phyloP scores from a whole-genome alignment of 768 basidiomycete genomes.

The Naematelia encephala region DNA sequence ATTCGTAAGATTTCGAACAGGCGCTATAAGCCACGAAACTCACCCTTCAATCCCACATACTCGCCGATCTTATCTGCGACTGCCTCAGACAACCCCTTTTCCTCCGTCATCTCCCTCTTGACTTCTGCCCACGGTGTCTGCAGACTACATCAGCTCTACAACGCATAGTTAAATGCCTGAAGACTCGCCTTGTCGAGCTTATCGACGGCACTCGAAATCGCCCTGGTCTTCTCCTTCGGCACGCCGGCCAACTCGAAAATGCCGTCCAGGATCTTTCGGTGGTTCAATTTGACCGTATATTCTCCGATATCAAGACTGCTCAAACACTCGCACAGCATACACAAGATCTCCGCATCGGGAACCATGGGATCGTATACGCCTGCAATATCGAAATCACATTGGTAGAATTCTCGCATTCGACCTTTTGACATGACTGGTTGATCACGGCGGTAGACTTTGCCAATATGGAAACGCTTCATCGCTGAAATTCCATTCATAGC shows the following conservation, averaged over 20 bases:
- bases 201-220: slow-evolving; percentile 94
- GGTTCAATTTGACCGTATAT: slow-evolving; percentile 92
- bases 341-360: slow-evolving; percentile 87
- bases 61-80: slow-evolving; percentile 93
- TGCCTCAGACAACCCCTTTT: slow-evolving; percentile 77
- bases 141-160: background rate
- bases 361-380: slow-evolving; percentile 96
- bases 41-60: slow-evolving; percentile 93
- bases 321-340: slow-evolving; percentile 74
- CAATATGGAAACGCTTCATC: slow-evolving; percentile 91
- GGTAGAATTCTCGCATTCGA: slow-evolving; percentile 96
- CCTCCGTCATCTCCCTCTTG: slow-evolving; percentile 91
- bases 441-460: slow-evolving; percentile 97
- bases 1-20: slow-evolving; percentile 6
- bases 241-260: slow-evolving; percentile 97
- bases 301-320: slow-evolving; percentile 84
- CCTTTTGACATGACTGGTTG: slow-evolving; percentile 97
- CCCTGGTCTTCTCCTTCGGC: slow-evolving; percentile 77
- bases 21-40: too few relatives aligned
- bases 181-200: slow-evolving; percentile 86
- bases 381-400: slow-evolving; percentile 95
- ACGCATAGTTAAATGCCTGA: slow-evolving; percentile 1
- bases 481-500: slow-evolving; percentile 82
- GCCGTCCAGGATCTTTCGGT: slow-evolving; percentile 94
- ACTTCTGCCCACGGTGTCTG: slow-evolving; percentile 87